Evolutionary conservation across 2,329 filamentous ascomycete genomes (phyloP).

Genomic region (Tolypocladium ovalisporum): DNA sequence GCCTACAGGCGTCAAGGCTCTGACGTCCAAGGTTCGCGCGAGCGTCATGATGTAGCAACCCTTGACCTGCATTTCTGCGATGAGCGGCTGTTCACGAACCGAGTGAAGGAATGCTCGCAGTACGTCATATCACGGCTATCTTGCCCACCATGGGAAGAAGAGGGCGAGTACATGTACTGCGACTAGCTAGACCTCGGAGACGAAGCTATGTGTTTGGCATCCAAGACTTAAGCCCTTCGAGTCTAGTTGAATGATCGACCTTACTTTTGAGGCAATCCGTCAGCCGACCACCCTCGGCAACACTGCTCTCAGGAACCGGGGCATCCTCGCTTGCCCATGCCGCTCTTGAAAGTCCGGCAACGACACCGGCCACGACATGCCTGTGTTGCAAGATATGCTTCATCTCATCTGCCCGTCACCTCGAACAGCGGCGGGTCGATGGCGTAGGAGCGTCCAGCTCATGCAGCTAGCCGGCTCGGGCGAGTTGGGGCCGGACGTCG

Average conservation of each 20-base stretch:
- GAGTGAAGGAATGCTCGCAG: too few relatives aligned
- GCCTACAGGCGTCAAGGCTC: too few relatives aligned
- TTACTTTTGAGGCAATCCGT: background rate
- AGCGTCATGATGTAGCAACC: too few relatives aligned
- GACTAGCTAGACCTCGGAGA: too few relatives aligned
- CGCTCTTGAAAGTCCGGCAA: background rate
- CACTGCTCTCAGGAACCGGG: background rate
- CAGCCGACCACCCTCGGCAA: background rate
- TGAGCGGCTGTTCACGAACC: too few relatives aligned
- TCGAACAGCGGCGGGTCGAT: background rate
- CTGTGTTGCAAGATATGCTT: background rate
- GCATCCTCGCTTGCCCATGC: background rate
- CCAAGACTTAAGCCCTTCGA: background rate
- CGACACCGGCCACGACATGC: background rate
- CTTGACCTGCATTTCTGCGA: too few relatives aligned
- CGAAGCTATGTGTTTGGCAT: too few relatives aligned
- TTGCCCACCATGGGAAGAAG: too few relatives aligned
- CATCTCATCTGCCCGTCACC: background rate
- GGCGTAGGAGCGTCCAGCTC: background rate
- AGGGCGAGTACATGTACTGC: too few relatives aligned
- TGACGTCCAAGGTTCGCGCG: too few relatives aligned
- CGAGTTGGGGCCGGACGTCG: background rate
- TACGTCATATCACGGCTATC: too few relatives aligned
- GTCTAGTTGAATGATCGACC: background rate
- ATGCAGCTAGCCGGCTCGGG: background rate